Percentiles rank a stretch among this genome's conserved stretches.
Conservation (phyloP, 352 stramenopile species). For the Phytopythium vexans region DNA sequence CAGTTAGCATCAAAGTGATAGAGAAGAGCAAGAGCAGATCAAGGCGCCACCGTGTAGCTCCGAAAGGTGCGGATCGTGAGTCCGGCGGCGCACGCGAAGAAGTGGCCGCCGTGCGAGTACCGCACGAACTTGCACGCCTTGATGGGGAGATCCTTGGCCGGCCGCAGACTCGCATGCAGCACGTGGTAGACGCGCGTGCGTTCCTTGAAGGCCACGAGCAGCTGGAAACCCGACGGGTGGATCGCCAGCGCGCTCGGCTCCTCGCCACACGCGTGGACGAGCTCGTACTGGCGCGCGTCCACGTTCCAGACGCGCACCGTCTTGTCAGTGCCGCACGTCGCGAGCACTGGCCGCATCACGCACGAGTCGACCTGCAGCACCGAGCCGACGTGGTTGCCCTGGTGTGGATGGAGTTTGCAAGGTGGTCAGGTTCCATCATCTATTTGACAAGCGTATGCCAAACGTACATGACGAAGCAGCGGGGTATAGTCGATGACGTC, state of each 20-base stretch:
- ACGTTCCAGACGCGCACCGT: constrained; percentile 90
- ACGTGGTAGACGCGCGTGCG: constrained; percentile 72
- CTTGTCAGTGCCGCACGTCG: constrained; percentile 78
- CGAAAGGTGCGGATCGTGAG: constrained; percentile 60
- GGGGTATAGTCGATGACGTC: constrained; percentile 63
- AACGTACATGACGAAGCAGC: constrained; percentile 10
- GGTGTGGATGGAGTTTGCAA: background rate
- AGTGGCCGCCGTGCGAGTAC: constrained; percentile 66
- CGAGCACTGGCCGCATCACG: constrained; percentile 79
- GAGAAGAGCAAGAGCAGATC: background rate
- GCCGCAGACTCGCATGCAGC: constrained; percentile 58
- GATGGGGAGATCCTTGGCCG: constrained; percentile 59
- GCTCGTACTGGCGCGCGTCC: constrained; percentile 53
- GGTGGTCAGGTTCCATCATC: too few species aligned
- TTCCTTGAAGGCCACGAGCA: constrained; percentile 79
- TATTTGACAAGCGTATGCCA: background rate
- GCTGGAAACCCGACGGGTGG: constrained; percentile 67
- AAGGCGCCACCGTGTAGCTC: constrained; percentile 49
- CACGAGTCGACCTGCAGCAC: constrained; percentile 81
- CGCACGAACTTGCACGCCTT: constrained; percentile 62
- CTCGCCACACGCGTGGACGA: constrained; percentile 58
- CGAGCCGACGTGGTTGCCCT: constrained; percentile 59
- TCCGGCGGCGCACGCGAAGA: constrained; percentile 69
- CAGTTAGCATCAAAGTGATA: background rate
- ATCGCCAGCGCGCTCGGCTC: constrained; percentile 60